A percentile compares a stretch with the other conserved stretches of the same genome.
Conservation (phyloP, 2,329 filamentous ascomycete species). For the Pseudocercospora eumusae region DNA sequence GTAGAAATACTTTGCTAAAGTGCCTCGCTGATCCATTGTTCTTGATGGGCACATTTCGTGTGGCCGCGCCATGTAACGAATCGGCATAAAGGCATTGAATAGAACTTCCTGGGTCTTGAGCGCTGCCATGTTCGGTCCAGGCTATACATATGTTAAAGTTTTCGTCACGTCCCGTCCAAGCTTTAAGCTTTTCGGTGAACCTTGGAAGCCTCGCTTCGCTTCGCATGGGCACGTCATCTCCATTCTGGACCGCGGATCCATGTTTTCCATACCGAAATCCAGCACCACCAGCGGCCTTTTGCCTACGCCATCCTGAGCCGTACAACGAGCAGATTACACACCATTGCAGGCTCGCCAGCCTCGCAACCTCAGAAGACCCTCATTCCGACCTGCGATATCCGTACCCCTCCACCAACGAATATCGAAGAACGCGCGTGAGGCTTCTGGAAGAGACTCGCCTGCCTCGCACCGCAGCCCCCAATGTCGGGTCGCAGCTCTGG, state of each 20-base stretch:
- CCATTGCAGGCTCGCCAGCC: background rate
- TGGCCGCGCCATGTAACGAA: background rate
- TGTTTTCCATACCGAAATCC: background rate
- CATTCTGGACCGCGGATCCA: background rate
- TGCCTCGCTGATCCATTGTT: no score
- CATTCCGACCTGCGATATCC: background rate
- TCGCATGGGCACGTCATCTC: background rate
- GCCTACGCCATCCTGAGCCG: background rate
- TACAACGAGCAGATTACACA: background rate
- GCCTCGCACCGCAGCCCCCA: background rate
- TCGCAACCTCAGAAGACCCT: background rate
- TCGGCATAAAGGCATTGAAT: no score
- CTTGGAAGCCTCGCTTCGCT: no score
- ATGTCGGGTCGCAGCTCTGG: constrained; percentile 27
- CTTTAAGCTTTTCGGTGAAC: background rate
- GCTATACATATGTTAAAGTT: no score
- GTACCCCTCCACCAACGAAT: background rate
- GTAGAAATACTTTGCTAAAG: no score
- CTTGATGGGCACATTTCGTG: background rate
- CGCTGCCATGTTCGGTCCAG: no score
- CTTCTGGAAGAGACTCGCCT: background rate
- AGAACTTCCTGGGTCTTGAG: no score
- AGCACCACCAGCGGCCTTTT: background rate
- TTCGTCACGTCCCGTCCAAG: no score
- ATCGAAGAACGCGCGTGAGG: background rate